Evolutionary conservation across 2,329 filamentous ascomycete species (phyloP), one percentile per base, ranked within the genome.

Genomic region (Aureobasidium zeae): DNA sequence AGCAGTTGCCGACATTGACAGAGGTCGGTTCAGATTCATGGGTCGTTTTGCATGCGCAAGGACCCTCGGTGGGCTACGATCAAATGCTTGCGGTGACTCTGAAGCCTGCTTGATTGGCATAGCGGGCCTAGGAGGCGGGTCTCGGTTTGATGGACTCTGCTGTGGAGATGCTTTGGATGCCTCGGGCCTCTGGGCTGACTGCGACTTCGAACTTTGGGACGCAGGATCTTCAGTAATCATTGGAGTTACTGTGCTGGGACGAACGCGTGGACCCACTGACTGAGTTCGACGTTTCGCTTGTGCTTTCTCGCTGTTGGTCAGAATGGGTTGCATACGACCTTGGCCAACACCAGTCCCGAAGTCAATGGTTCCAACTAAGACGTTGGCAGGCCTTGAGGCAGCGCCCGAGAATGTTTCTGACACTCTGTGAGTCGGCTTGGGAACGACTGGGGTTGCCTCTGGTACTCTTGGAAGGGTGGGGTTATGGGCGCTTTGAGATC

Each of bases 321-420:
- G 25, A 16, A 45, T 38, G 8, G 43, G 43, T 10, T 34, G 25
- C 10, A 45, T 7, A 16, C 43, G 43, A 5, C 43, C 43, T 36
- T 45, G 43, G 9, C 13, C 43, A n/a, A 37, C 29, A 8, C 43
- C 43, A 26, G 25, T 36, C 12, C 33, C 43, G 20, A 45, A 45
- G n/a, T 45, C 33, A n/a, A 45, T 38, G 11, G 43, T 45, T 15
- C 43, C 43, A 25, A 45, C 43, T 28, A 25, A 32, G 15, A 43
- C 39, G 10, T 9, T 41, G 30, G 21, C 29, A 12, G 33, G 29
- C 12, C 34, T 43, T 3, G 39, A 34, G 13, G 11, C 37, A 12
- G 37, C n/a, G 11, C 37, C 26, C 17, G 37, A 41, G 30, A 43
- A 43, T 1, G 29, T 33, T 10, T 24, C 29, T 11, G 39, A 43